Evolutionary conservation across 768 basidiomycete genomes (phyloP).

Genomic region (Rhodocollybia butyracea): DNA sequence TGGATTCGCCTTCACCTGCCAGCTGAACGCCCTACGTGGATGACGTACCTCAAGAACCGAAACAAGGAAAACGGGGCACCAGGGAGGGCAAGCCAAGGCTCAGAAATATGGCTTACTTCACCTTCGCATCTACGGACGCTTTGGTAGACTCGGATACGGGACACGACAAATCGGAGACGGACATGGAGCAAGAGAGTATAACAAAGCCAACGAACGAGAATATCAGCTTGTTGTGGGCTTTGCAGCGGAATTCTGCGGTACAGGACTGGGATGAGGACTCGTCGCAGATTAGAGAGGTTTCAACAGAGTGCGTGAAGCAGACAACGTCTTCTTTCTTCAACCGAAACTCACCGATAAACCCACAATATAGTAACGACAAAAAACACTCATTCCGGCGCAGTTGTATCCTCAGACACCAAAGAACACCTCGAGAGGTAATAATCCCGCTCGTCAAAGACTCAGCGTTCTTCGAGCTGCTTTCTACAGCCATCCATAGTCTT

Average conservation of each 20-base stretch:
- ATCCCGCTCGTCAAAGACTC: conserved; percentile 80
- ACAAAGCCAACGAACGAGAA: not conserved
- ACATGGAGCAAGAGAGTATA: conserved; percentile 1
- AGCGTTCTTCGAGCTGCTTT: conserved; percentile 76
- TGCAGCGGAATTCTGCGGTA: conserved; percentile 5
- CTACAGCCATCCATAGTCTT: conserved; percentile 52
- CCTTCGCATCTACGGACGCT: conserved; percentile 10
- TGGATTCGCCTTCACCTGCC: no score
- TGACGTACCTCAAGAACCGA: no score
- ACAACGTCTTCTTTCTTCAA: not conserved
- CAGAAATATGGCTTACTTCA: no score
- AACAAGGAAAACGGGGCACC: no score
- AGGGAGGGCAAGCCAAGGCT: no score
- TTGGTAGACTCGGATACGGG: conserved; percentile 11
- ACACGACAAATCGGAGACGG: conserved; percentile 8
- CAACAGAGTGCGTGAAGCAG: conserved; percentile 4
- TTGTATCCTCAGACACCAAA: not conserved
- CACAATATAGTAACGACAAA: no score
- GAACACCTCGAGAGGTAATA: conserved; percentile 47
- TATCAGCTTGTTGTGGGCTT: conserved; percentile 7
- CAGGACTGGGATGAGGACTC: conserved; percentile 3
- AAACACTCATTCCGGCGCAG: no score
- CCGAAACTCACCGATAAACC: no score
- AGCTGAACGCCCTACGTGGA: no score
- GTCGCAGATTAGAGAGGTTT: not conserved